phyloP scores from a whole-genome alignment of 75 land plant genomes.

The Pseudotsuga menziesii region DNA sequence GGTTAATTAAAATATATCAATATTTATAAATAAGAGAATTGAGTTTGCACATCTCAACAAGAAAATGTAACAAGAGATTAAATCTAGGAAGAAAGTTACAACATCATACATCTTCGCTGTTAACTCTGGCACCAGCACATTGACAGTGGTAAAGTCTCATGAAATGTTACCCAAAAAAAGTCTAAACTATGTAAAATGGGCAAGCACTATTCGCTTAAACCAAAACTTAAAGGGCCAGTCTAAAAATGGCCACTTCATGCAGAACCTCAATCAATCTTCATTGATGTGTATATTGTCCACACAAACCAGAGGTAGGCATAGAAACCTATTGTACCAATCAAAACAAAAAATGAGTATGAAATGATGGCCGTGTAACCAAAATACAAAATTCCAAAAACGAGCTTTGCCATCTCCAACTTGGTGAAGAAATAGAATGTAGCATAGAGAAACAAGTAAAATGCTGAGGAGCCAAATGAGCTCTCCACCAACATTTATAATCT shows the following conservation, averaged over 20 bases:
- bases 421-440: conserved; percentile 58
- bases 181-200: background rate
- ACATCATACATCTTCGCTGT: no score
- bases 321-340: conserved; percentile 59
- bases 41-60: no score
- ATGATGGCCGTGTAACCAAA: conserved; percentile 55
- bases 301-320: conserved; percentile 54
- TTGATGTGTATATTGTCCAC: conserved; percentile 43
- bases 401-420: conserved; percentile 53
- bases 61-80: no score
- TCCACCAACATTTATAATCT: conserved; percentile 55
- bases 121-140: no score
- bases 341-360: conserved; percentile 52
- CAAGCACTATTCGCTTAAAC: background rate
- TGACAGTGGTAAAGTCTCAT: no score
- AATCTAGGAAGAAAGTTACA: no score
- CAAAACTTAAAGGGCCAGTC: background rate
- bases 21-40: no score
- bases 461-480: conserved; percentile 34
- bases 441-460: conserved; percentile 46
- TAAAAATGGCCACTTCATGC: background rate
- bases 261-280: conserved; percentile 41
- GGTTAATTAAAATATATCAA: no score
- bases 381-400: conserved; percentile 56
- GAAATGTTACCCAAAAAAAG: background rate